These are phyloP conservation scores for Nothophaeocryptopus gaeumannii DNA, from an alignment of 2,329 filamentous ascomycete species.

Conservation along the genomic window DNA sequence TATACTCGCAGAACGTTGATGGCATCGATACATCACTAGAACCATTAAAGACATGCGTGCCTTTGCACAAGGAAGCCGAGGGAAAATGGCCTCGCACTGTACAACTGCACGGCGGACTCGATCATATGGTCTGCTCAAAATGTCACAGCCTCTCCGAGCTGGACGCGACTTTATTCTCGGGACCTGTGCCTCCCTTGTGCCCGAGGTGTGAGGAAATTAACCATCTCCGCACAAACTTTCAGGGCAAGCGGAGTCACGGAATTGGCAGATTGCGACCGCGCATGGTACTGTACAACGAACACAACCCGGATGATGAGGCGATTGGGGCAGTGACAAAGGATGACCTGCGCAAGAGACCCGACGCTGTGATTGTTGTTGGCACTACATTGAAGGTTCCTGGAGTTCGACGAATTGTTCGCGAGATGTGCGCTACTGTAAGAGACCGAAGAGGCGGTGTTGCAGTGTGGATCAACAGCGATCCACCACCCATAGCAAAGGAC, in stretches of 20 bases:
- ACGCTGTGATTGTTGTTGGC: slow-evolving; percentile 90
- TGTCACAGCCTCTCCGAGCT: slow-evolving; percentile 76
- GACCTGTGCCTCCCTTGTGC: slow-evolving; percentile 79
- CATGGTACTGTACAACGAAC: slow-evolving; percentile 96
- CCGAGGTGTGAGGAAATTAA: slow-evolving; percentile 71
- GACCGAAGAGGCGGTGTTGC: slow-evolving; percentile 72
- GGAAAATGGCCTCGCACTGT: slow-evolving; percentile 91
- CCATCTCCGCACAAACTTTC: slow-evolving; percentile 67
- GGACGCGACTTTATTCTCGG: slow-evolving; percentile 74
- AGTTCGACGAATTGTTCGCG: slow-evolving; percentile 81
- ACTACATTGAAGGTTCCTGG: slow-evolving; percentile 95
- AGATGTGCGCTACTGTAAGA: slow-evolving; percentile 85
- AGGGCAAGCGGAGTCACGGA: slow-evolving; percentile 87
- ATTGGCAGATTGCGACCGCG: slow-evolving; percentile 85
- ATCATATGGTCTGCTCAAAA: slow-evolving; percentile 96
- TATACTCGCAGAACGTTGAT: slow-evolving; percentile 97
- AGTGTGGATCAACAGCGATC: slow-evolving; percentile 90
- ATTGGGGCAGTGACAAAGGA: slow-evolving; percentile 87
- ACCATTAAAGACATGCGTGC: slow-evolving; percentile 76
- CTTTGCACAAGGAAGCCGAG: slow-evolving; percentile 66
- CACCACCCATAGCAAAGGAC: slow-evolving; percentile 76
- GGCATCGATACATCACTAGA: slow-evolving; percentile 83
- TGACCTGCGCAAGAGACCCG: slow-evolving; percentile 79
- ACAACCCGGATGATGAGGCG: slow-evolving; percentile 92
- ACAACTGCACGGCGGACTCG: slow-evolving; percentile 87